Evolutionary conservation across 345 rosid species (phyloP), one percentile per base, ranked within the genome.

Genomic region (Firmiana major): DNA sequence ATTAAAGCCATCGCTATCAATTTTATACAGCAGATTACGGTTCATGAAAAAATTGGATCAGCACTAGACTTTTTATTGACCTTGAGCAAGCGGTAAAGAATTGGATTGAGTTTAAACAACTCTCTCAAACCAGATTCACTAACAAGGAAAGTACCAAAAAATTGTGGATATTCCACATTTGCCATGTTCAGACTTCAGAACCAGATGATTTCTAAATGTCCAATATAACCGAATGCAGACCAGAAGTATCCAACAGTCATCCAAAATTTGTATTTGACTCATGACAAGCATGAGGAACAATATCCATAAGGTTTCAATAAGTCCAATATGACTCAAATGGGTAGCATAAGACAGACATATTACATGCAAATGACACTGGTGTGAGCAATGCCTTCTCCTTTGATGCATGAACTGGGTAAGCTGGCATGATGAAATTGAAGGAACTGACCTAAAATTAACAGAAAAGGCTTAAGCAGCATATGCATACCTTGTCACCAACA

Each of bases 401-500:
- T 40, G 70, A 65, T 43, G 34, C 71, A 69, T 15, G 0, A 69
- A 6, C 1, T 26, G 38, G 42, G 54, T 13, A 43, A 45, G 73
- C 73, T 12, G 57, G 38, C 22, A 16, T 26, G 22, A 48, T 26
- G 17, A 48, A 69, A 69, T 69, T 26, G 12, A 69, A 28, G 36
- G 73, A 69, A 48, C 1, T 22, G 63, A 58, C 2, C 6, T 1
- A 58, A 54, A 19, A 54, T 22, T 45, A 38, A 45, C 36, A 45
- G 13, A 12, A 71, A 16, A 71, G 17, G 26, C 24, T 9, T 9
- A 71, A 5, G 17, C 60, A 38, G 34, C 24, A 49, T 16, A 48
- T 75, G 11, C 79, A 72, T 82, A 93, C 98, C 99, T 88, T 90
- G 80, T 95, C 98, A 80, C 98, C 98, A 0, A 90, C 97, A 87